Conservation (phyloP, 2,329 filamentous ascomycete species). For the Plenodomus lindquistii region DNA sequence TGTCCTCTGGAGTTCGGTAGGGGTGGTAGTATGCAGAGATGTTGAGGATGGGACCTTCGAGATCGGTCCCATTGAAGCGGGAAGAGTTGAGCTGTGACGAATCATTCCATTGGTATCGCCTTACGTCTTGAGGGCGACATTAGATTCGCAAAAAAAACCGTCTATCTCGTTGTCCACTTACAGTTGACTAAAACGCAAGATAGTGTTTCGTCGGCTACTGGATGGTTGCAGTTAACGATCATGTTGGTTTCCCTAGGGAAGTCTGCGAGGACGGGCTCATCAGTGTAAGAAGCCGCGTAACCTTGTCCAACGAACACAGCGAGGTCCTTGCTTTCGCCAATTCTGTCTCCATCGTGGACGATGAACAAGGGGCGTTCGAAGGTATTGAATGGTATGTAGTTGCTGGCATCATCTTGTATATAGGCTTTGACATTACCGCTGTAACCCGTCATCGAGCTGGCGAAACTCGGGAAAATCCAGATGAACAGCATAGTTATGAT, state of each 20-base stretch:
- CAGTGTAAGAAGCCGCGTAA: not conserved
- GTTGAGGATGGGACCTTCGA: slow-evolving; percentile 9
- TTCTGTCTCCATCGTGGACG: slow-evolving; percentile 20
- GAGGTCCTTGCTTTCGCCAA: slow-evolving; percentile 4
- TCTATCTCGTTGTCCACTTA: not conserved
- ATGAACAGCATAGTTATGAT: slow-evolving; percentile 18
- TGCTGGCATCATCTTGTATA: slow-evolving; percentile 7
- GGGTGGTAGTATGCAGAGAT: slow-evolving; percentile 6
- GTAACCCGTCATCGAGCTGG: slow-evolving; percentile 28
- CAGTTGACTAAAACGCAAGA: not conserved
- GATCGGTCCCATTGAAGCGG: not conserved
- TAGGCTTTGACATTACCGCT: slow-evolving; percentile 9
- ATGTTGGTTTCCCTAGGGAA: too few species aligned
- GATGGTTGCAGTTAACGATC: too few species aligned
- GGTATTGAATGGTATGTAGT: slow-evolving; percentile 7
- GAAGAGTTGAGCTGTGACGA: slow-evolving; percentile 1
- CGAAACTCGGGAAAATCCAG: slow-evolving; percentile 19
- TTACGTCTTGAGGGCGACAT: not conserved
- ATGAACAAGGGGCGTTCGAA: slow-evolving; percentile 10
- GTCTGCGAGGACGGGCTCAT: too few species aligned
- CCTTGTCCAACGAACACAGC: not conserved
- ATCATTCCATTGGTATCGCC: not conserved
- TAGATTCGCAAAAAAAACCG: not conserved
- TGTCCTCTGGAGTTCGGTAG: not conserved
- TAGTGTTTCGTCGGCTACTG: too few species aligned